phyloP scores from a whole-genome alignment of 768 basidiomycete genomes.

The Panus rudis region DNA sequence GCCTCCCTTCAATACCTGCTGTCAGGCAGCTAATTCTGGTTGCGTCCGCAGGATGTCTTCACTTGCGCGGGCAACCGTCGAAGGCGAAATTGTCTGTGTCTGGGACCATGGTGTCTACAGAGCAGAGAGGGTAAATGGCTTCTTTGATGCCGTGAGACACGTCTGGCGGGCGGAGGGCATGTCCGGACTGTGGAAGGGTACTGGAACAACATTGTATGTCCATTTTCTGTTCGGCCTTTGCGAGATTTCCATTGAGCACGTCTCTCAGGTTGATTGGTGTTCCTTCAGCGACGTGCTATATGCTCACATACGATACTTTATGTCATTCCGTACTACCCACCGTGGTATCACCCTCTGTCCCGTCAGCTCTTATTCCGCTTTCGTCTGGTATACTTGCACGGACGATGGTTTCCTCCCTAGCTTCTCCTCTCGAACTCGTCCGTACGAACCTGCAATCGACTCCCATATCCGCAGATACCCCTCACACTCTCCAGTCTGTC shows the following conservation, averaged over 20 bases:
- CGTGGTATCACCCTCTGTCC: constrained; percentile 53
- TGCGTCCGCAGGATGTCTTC: constrained; percentile 80
- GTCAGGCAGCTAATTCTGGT: constrained; percentile 45
- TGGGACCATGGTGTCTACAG: constrained; percentile 70
- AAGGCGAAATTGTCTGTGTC: constrained; percentile 68
- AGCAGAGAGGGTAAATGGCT: constrained; percentile 73
- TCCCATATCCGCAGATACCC: constrained; percentile 58
- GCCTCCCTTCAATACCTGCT: constrained; percentile 54
- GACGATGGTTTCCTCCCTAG: constrained; percentile 66
- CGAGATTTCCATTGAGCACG: constrained; percentile 9
- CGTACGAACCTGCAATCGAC: constrained; percentile 92
- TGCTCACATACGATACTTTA: constrained; percentile 92
- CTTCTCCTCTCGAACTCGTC: constrained; percentile 87
- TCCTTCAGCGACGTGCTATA: constrained; percentile 88
- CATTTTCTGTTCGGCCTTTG: not conserved
- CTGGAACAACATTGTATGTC: constrained; percentile 79
- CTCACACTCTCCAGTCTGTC: constrained; percentile 74
- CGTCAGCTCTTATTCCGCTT: constrained; percentile 59
- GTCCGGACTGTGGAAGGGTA: constrained; percentile 91
- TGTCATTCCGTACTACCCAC: constrained; percentile 55
- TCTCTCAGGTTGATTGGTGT: constrained; percentile 72
- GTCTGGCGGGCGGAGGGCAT: constrained; percentile 79
- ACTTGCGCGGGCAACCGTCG: constrained; percentile 44
- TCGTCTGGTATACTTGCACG: constrained; percentile 79
- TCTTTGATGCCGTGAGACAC: constrained; percentile 75